Conservation (phyloP, 2,329 filamentous ascomycete species). For the Aureobasidium sp. region DNA sequence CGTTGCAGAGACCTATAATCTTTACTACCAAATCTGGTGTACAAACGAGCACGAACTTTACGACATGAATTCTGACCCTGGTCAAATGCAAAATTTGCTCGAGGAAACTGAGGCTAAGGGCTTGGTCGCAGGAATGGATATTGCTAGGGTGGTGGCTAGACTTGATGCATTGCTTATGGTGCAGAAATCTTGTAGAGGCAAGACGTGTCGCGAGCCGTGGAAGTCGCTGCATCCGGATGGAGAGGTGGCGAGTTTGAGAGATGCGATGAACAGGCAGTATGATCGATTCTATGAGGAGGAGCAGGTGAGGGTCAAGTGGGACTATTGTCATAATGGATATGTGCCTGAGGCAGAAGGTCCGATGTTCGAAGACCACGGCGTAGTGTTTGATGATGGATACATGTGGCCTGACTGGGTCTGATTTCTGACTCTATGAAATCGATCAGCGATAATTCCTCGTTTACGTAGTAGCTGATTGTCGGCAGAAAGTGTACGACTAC, state of each 20-base stretch:
- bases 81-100: constrained; percentile 20
- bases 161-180: constrained; percentile 30
- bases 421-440: too few relatives aligned
- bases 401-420: constrained; percentile 12
- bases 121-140: background rate
- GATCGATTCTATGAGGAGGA: constrained; percentile 29
- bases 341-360: constrained; percentile 16
- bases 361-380: background rate
- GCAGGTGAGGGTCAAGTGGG: constrained; percentile 39
- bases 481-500: too few relatives aligned
- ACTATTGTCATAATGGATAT: constrained; percentile 15
- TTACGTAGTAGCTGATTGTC: too few relatives aligned
- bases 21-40: constrained; percentile 65
- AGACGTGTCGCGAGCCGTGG: constrained; percentile 29
- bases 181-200: constrained; percentile 29
- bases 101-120: background rate
- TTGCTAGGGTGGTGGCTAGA: constrained; percentile 17
- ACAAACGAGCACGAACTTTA: constrained; percentile 62
- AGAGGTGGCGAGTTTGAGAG: constrained; percentile 23
- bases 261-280: constrained; percentile 24
- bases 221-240: constrained; percentile 27
- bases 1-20: constrained; percentile 41
- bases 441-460: too few relatives aligned
- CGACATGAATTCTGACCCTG: constrained; percentile 31
- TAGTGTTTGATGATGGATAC: background rate